Evolutionary conservation across 208 protist species (phyloP).

Genomic region (Herpetomonas muscarum): DNA sequence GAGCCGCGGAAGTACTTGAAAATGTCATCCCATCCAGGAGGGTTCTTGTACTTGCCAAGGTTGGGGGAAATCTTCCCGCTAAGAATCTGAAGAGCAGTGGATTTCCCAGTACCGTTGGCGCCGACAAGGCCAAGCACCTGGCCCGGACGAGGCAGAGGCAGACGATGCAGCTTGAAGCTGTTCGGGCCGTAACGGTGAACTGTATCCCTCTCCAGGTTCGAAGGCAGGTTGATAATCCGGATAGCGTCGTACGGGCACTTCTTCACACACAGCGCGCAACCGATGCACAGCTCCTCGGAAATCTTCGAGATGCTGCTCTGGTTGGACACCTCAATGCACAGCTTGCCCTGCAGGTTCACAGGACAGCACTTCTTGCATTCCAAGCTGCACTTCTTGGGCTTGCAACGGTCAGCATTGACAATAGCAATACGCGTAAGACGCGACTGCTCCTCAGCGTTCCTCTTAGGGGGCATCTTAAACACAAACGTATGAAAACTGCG

Average conservation of each 20-base stretch:
- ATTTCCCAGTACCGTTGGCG: conserved; percentile 99
- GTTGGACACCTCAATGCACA: conserved; percentile 99
- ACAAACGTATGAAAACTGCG: too few relatives aligned
- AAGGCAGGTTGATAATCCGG: conserved; percentile 99
- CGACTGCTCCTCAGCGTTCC: conserved; percentile 82
- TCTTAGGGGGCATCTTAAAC: conserved; percentile 61
- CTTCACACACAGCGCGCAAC: conserved; percentile 99
- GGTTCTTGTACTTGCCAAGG: conserved; percentile 94
- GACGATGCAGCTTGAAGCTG: conserved; percentile 99
- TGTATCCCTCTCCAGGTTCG: conserved; percentile 95
- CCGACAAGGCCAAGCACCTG: conserved; percentile 99
- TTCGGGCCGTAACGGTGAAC: conserved; percentile 99
- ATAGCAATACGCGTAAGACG: conserved; percentile 99
- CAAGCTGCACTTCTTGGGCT: conserved; percentile 98
- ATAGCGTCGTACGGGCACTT: conserved; percentile 99
- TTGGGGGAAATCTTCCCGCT: conserved; percentile 99
- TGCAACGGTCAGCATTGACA: conserved; percentile 98
- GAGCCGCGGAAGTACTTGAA: conserved; percentile 98
- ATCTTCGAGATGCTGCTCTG: conserved; percentile 95
- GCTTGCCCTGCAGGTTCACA: conserved; percentile 97
- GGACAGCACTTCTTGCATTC: conserved; percentile 99
- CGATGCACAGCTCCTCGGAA: conserved; percentile 99
- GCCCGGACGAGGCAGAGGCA: conserved; percentile 98
- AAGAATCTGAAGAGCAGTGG: conserved; percentile 99
- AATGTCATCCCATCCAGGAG: conserved; percentile 99